Conservation (phyloP, 371 early-diverging fungal species). For the Scutellospora calospora region DNA sequence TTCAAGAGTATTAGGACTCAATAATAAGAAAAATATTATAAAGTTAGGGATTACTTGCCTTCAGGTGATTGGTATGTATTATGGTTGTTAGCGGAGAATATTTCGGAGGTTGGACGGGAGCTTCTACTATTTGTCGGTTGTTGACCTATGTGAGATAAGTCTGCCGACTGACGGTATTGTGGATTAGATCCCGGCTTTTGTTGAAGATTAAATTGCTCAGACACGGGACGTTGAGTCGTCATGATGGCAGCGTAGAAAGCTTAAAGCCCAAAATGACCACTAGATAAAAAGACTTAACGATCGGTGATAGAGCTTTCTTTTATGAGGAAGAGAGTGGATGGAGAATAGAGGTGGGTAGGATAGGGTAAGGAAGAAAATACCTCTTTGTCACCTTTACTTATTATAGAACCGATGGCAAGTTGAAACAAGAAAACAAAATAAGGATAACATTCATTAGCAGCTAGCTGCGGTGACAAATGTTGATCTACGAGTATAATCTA, state of each 20-base stretch:
- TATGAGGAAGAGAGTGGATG: constrained; percentile 14
- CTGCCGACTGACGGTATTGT: constrained; percentile 36
- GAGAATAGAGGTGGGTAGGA: constrained; percentile 18
- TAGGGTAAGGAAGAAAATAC: constrained; percentile 18
- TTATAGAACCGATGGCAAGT: constrained; percentile 9
- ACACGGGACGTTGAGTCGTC: constrained; percentile 42
- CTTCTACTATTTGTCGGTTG: constrained; percentile 27
- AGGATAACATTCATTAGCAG: no score
- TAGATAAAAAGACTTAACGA: constrained; percentile 20
- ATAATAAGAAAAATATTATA: no score
- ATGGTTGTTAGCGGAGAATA: constrained; percentile 39
- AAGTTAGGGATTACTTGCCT: constrained; percentile 6
- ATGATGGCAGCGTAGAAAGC: constrained; percentile 19
- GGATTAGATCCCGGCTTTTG: constrained; percentile 37
- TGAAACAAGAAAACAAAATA: not conserved
- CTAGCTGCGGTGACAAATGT: not conserved
- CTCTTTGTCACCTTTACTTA: constrained; percentile 30
- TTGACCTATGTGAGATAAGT: constrained; percentile 39
- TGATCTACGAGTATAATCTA: no score
- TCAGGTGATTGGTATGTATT: constrained; percentile 43
- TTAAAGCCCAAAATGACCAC: not conserved
- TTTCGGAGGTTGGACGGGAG: constrained; percentile 42
- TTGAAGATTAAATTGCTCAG: constrained; percentile 44
- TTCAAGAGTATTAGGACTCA: no score
- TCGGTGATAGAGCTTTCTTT: constrained; percentile 18